Base-by-base conservation (phyloP, 306 rosid genomes). In the Glycine tomentella region DNA sequence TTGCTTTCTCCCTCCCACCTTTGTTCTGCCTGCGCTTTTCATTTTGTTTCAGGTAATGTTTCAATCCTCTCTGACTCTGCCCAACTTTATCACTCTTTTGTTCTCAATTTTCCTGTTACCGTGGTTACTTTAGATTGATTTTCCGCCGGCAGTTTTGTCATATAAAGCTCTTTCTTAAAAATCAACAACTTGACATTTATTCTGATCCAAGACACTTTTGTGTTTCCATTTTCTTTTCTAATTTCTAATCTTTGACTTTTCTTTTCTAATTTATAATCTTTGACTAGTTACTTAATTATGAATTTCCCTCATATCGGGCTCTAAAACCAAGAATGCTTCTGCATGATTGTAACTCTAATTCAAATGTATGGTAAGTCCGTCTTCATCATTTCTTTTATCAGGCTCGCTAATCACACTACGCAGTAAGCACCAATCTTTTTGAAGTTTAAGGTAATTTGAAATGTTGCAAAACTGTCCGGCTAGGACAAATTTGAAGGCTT, bases 401-500 rank as follows among this genome's bases (percentile, higher is more conserved):
- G 20, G 20, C 20, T 20, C 20, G 20, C 20, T 20, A 20, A 20
- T 20, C 20, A 20, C 20, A 20, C 20, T 20, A n/a, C n/a, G n/a
- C n/a, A n/a, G n/a, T n/a, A 20, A 20, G 20, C 20, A 20, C 20
- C 1, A 20, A 20, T 34, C 20, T 15, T n/a, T 45, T 68, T 44
- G 9, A 17, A 45, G 34, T n/a, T 74, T 80, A 56, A 63, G 78
- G 81, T 82, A 17, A 88, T 82, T 71, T 72, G 88, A 76, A 59
- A 74, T 59, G 64, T 76, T 73, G 56, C 65, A 48, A 69, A 73
- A 46, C 62, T 84, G 65, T 67, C 87, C 6, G 46, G 46, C 46
- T 8, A 7, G 46, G 5, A 3, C 44, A 40, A 4, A 84, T 77
- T 81, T 84, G 86, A 84, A 81, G 86, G 86, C 83, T 83, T 74